Evolutionary conservation across 2,329 filamentous ascomycete genomes (phyloP).

Genomic region (Talaromyces sp.): DNA sequence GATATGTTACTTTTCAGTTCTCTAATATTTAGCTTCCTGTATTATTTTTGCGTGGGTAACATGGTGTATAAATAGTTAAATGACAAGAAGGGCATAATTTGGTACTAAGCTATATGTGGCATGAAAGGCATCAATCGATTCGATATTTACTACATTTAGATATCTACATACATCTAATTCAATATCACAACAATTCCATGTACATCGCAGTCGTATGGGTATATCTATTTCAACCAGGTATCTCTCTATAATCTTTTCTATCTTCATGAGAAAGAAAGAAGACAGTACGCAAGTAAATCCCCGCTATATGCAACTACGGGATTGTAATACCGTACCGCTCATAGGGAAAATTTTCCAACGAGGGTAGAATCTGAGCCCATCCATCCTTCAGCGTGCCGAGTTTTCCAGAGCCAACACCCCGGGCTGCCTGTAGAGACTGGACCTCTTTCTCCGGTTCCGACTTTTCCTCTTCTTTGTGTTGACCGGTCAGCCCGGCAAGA

Average conservation of each 20-base stretch:
- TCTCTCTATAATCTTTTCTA: neutral
- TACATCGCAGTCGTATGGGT: neutral
- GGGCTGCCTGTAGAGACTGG: slow-evolving; percentile 29
- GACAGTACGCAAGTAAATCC: neutral
- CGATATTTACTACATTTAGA: too few relatives aligned
- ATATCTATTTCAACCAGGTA: neutral
- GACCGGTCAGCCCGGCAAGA: slow-evolving; percentile 72
- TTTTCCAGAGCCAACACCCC: slow-evolving; percentile 35
- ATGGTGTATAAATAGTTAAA: too few relatives aligned
- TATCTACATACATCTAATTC: neutral
- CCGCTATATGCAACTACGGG: slow-evolving; percentile 6
- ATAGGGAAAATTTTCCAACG: slow-evolving; percentile 57
- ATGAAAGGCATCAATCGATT: neutral
- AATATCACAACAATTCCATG: too few relatives aligned
- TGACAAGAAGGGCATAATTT: too few relatives aligned
- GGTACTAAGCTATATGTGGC: neutral
- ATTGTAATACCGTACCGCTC: slow-evolving; percentile 51
- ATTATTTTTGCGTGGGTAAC: too few relatives aligned
- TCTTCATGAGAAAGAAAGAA: neutral
- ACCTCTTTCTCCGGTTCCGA: slow-evolving; percentile 32
- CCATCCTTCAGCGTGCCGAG: slow-evolving; percentile 57
- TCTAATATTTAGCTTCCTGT: neutral
- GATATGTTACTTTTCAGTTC: neutral
- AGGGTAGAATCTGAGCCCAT: slow-evolving; percentile 50
- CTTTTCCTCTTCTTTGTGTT: slow-evolving; percentile 55